These are phyloP conservation scores for Aspergillus clavatus DNA, from an alignment of 2,329 filamentous ascomycete species.

Conservation along the genomic window DNA sequence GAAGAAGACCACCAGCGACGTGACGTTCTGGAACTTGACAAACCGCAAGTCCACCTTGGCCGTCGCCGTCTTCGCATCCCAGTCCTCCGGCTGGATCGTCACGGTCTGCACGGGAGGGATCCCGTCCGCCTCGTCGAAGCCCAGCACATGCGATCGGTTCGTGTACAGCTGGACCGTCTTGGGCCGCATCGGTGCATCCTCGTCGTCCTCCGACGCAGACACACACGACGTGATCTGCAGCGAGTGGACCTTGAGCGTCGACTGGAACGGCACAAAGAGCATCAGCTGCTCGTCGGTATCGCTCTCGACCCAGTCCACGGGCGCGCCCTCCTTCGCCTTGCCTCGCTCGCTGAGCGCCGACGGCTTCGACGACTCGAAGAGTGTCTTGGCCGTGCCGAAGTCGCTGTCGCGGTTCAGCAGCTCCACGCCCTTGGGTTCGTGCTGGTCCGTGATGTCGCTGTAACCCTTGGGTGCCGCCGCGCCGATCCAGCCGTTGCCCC, in stretches of 20 bases:
- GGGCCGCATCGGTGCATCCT: conserved; percentile 70
- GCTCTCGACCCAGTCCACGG: conserved; percentile 86
- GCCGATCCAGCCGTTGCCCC: conserved; percentile 62
- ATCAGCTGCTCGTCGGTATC: conserved; percentile 96
- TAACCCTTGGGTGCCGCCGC: conserved; percentile 74
- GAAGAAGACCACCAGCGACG: conserved; percentile 80
- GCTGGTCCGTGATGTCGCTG: conserved; percentile 72
- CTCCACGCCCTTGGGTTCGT: conserved; percentile 76
- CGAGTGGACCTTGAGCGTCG: conserved; percentile 83
- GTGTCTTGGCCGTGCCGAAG: conserved; percentile 64
- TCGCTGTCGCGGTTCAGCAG: conserved; percentile 81
- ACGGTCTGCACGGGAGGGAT: conserved; percentile 75
- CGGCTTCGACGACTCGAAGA: conserved; percentile 69
- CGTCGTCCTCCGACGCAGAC: conserved; percentile 45
- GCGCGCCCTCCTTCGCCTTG: conserved; percentile 48
- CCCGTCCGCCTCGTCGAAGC: conserved; percentile 92
- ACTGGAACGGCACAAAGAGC: conserved; percentile 85
- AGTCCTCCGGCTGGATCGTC: conserved; percentile 68
- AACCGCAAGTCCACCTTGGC: conserved; percentile 72
- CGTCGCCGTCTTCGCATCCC: conserved; percentile 69
- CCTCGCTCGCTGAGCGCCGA: conserved; percentile 48
- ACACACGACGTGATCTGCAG: conserved; percentile 79
- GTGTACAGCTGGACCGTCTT: conserved; percentile 79
- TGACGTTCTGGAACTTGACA: conserved; percentile 96
- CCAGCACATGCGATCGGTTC: conserved; percentile 84